Conservation (phyloP, 768 basidiomycete species). For the Mycena kentingensis region DNA sequence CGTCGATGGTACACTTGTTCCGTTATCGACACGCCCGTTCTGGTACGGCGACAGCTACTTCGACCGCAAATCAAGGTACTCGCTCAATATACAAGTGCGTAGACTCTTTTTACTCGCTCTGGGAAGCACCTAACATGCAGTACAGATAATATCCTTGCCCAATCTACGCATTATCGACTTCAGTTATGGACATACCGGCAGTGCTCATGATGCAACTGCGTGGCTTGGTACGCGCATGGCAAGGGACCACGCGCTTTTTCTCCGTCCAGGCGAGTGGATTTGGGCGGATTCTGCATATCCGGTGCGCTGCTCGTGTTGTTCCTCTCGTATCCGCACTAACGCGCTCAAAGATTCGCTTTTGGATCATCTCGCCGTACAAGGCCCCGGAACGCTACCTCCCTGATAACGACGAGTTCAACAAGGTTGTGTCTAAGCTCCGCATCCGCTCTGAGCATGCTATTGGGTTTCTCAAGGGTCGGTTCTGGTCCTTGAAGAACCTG, state of each 20-base stretch:
- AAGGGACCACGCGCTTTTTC: conserved; percentile 9
- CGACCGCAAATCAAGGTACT: conserved; percentile 10
- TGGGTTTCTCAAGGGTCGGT: conserved; percentile 34
- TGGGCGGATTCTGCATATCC: conserved; percentile 35
- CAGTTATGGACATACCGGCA: conserved; percentile 25
- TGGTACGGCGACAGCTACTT: conserved; percentile 16
- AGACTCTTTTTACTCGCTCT: neutral
- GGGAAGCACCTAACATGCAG: neutral
- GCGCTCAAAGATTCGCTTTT: neutral
- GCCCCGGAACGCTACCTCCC: conserved; percentile 16
- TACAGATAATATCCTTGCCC: conserved; percentile 3
- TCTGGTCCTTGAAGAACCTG: conserved; percentile 25
- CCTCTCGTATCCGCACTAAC: neutral
- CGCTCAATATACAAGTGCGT: conserved; percentile 13
- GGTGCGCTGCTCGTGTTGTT: conserved; percentile 1
- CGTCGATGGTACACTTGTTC: conserved; percentile 43
- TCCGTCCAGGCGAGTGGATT: conserved; percentile 26
- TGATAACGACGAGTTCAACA: conserved; percentile 28
- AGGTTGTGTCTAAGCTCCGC: conserved; percentile 29
- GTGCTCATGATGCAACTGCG: conserved; percentile 30
- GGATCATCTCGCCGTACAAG: conserved; percentile 24
- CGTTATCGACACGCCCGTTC: conserved; percentile 20
- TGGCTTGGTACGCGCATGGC: conserved; percentile 18
- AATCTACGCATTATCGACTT: conserved; percentile 10
- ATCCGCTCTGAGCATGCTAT: conserved; percentile 34